Evolutionary conservation across 2,329 filamentous ascomycete genomes (phyloP).

Genomic region (Pyrenophora tritici-repentis): DNA sequence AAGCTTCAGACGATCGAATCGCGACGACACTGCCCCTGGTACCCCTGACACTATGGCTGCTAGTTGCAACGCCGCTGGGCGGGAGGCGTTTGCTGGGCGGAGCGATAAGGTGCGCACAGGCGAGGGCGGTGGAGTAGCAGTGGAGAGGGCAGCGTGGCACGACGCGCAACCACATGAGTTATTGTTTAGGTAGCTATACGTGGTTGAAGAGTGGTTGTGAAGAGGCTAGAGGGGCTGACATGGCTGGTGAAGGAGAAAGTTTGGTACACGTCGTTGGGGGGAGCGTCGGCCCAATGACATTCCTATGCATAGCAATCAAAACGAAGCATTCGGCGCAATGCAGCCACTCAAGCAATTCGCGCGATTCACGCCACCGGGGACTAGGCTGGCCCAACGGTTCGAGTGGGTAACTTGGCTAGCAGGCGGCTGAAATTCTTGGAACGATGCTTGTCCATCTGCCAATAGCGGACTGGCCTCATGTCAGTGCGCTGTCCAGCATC

Average conservation of each 20-base stretch:
- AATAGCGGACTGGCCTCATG: slow-evolving; percentile 5
- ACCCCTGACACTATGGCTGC: slow-evolving; percentile 16
- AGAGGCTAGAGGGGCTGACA: background rate
- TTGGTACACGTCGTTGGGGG: background rate
- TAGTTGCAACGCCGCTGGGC: slow-evolving; percentile 9
- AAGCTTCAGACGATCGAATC: slow-evolving; percentile 12
- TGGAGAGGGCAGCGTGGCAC: slow-evolving; percentile 23
- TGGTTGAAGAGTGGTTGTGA: slow-evolving; percentile 2
- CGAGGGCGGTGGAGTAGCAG: slow-evolving; percentile 14
- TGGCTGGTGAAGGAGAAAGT: background rate
- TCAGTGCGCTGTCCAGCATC: slow-evolving; percentile 13
- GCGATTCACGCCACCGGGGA: background rate
- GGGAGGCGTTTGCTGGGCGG: slow-evolving; percentile 19
- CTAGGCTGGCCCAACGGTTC: slow-evolving; percentile 13
- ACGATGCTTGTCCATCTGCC: slow-evolving; percentile 22
- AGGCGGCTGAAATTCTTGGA: slow-evolving; percentile 18
- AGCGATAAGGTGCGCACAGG: slow-evolving; percentile 20
- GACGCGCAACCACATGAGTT: background rate
- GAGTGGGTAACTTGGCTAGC: slow-evolving; percentile 10
- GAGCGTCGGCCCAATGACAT: background rate
- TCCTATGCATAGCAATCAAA: background rate
- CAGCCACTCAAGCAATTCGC: slow-evolving; percentile 1
- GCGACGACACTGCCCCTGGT: slow-evolving; percentile 18
- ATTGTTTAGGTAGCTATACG: background rate
- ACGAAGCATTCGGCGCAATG: slow-evolving; percentile 7